These are phyloP conservation scores for Plasmodium chabaudi DNA, from an alignment of 169 alveolate species.

Conservation along the genomic window DNA sequence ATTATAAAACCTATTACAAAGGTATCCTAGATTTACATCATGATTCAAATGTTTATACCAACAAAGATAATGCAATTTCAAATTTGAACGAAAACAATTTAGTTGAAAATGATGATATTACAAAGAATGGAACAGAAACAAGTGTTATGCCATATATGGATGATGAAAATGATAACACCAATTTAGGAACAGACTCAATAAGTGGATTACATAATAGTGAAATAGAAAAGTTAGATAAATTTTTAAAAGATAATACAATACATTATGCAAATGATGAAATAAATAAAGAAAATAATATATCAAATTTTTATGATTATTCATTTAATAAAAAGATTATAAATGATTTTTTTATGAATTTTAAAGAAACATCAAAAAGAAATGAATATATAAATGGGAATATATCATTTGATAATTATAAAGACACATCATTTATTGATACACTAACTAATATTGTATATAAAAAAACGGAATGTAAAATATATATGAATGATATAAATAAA, in stretches of 20 bases:
- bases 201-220: too few relatives aligned
- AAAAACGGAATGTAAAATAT: constrained; percentile 15
- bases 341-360: constrained; percentile 30
- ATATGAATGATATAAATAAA: constrained; percentile 29
- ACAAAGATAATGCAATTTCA: background rate
- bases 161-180: background rate
- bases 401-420: background rate
- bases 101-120: background rate
- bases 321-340: constrained; percentile 31
- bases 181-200: too few relatives aligned
- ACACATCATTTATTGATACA: background rate
- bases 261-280: constrained; percentile 70
- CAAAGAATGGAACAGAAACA: background rate
- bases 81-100: background rate
- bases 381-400: background rate
- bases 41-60: background rate
- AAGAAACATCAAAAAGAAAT: background rate
- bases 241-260: constrained; percentile 60
- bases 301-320: background rate
- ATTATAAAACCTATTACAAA: constrained; percentile 27
- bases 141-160: background rate
- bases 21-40: constrained; percentile 33
- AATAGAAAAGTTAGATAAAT: constrained; percentile 7
- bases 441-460: constrained; percentile 19
- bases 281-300: background rate